Evolutionary conservation across 1,139 yeast species (phyloP), one percentile per base, ranked within the genome.

Genomic region (Pichia sp.): DNA sequence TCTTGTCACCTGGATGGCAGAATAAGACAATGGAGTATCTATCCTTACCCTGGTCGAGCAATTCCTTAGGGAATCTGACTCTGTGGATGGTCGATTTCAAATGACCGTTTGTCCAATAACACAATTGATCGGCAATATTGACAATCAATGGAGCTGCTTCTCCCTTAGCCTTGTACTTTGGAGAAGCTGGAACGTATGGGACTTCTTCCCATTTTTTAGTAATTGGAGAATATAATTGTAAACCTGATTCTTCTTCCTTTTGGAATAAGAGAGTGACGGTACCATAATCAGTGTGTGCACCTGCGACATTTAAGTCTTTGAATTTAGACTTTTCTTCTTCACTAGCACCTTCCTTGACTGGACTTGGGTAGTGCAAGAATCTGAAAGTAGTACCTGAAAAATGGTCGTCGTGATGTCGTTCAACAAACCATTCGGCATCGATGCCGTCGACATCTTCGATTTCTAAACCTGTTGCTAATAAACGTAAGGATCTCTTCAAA

Each of bases 1-100:
- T 79, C 18, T 75, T 77, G 54, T 85, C 80, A 52, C 81, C 82
- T 2, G 96, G 96, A 59, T 88, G 95, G 49, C 85, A 78, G 70
- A 88, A 88, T 59, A 83, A 84, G 2, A 85, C 96, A 56, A 86
- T 83, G 0, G 93, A 83, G 65, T 86, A 86, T 53, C 96, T 74
- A 55, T 84, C 89, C 48, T 76, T 77, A 17, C 85, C 85, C 10
- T 71, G 68, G 53, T 67, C 77, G 61, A 75, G 83, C 30, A 72
- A 76, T 48, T 70, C 70, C 27, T 69, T 72, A 2, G 85, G 88
- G 66, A 77, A 85, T 61, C 73, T 77, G 53, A 77, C 91, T 54
- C 83, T 62, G 57, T 78, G 83, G 24, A 77, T 68, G 1, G 83
- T 78, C 4, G 80, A 75, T 52, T 72, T 75, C 48, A 78, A 65